Evolutionary conservation across 1,284 basidiomycete genomes (phyloP).

Genomic region (Coniferiporia sulphurascens): DNA sequence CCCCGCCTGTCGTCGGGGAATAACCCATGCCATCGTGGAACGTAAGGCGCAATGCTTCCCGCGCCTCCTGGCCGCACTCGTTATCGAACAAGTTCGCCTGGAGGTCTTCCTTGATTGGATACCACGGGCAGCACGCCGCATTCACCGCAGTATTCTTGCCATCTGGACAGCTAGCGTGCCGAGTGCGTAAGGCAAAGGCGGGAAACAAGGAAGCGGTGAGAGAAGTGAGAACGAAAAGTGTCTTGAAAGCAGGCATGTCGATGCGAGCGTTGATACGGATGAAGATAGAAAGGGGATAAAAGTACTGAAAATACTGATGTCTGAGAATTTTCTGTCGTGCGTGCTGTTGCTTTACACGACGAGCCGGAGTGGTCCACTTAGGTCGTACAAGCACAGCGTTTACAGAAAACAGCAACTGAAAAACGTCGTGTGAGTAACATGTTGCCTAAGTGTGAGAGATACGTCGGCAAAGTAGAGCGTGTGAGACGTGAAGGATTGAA

Average conservation of each 20-base stretch:
- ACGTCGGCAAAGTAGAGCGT: too few species aligned
- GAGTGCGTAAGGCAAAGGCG: constrained; percentile 24
- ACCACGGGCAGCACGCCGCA: constrained; percentile 36
- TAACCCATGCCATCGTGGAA: constrained; percentile 40
- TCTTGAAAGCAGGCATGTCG: background rate
- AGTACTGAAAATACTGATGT: background rate
- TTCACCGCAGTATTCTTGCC: constrained; percentile 32
- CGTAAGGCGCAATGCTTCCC: constrained; percentile 20
- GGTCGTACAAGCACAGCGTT: too few species aligned
- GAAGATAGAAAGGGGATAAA: background rate
- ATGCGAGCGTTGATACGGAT: background rate
- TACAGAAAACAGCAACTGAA: too few species aligned
- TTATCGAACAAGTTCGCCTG: constrained; percentile 24
- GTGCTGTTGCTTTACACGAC: background rate
- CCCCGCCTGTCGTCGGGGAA: constrained; percentile 26
- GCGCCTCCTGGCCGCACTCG: constrained; percentile 16
- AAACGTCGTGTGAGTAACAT: too few species aligned
- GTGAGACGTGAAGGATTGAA: too few species aligned
- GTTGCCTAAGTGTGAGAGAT: too few species aligned
- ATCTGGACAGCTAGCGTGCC: constrained; percentile 33
- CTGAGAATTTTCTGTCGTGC: background rate
- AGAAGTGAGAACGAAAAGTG: background rate
- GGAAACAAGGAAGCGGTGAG: constrained; percentile 17
- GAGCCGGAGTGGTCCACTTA: too few species aligned
- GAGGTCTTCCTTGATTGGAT: constrained; percentile 34